A percentile compares a stretch with the other conserved stretches of the same genome.
Conservation (phyloP, 2,329 filamentous ascomycete species). For the Cordyceps militaris region DNA sequence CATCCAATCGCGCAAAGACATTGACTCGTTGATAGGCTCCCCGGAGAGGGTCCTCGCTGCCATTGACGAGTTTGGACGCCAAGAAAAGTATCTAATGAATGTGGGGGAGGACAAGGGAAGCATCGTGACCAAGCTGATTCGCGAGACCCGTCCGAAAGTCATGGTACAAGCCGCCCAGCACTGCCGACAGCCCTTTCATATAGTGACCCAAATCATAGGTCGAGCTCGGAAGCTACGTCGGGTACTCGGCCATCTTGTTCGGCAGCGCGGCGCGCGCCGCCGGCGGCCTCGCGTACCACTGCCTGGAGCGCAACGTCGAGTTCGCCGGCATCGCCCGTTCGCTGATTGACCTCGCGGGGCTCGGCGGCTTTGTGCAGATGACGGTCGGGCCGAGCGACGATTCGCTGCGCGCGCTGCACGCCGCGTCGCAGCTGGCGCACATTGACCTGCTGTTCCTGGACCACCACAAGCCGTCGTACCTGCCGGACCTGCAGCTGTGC, state of each 20-base stretch:
- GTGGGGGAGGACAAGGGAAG: slow-evolving; percentile 68
- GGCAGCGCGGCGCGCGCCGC: slow-evolving; percentile 56
- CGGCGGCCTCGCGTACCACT: slow-evolving; percentile 61
- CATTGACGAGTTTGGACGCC: slow-evolving; percentile 57
- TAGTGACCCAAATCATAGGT: slow-evolving; percentile 31
- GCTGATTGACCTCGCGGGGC: slow-evolving; percentile 66
- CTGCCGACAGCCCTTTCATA: neutral
- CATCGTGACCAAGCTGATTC: slow-evolving; percentile 63
- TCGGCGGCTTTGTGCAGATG: slow-evolving; percentile 63
- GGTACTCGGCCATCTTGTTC: slow-evolving; percentile 75
- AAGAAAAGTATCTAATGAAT: slow-evolving; percentile 73
- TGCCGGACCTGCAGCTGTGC: slow-evolving; percentile 66
- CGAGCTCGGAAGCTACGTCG: slow-evolving; percentile 74
- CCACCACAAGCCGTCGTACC: slow-evolving; percentile 73
- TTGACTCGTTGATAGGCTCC: slow-evolving; percentile 56
- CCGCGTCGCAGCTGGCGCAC: slow-evolving; percentile 43
- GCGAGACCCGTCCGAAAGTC: slow-evolving; percentile 54
- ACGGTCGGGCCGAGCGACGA: slow-evolving; percentile 61
- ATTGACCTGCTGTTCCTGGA: slow-evolving; percentile 74
- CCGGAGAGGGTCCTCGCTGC: slow-evolving; percentile 57
- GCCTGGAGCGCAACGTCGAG: slow-evolving; percentile 65
- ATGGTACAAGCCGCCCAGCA: slow-evolving; percentile 42
- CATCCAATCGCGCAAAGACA: slow-evolving; percentile 53
- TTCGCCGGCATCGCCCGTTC: slow-evolving; percentile 64
- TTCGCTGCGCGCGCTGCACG: slow-evolving; percentile 55